Percentiles rank a stretch among this genome's conserved stretches.
These are phyloP conservation scores for Albifimbria verrucaria DNA, from an alignment of 2,329 filamentous ascomycete genomes.

Conservation along the genomic window DNA sequence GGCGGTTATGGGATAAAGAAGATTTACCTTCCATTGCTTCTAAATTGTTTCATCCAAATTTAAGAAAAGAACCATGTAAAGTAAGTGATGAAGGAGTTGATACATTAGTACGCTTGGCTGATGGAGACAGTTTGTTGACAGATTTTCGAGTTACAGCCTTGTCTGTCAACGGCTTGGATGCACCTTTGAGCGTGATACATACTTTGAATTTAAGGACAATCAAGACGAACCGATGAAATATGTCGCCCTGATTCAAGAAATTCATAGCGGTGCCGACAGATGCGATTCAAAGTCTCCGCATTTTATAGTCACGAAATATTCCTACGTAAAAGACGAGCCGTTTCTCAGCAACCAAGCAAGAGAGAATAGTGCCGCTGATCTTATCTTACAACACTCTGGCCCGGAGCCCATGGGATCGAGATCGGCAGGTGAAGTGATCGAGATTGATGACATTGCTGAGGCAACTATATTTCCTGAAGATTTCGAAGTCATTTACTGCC, in stretches of 20 bases:
- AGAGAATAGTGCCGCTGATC: background rate
- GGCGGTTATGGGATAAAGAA: background rate
- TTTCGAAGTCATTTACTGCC: background rate
- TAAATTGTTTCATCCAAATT: background rate
- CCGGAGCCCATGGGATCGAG: background rate
- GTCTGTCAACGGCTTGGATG: background rate
- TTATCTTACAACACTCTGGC: background rate
- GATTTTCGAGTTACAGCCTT: background rate
- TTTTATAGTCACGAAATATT: background rate
- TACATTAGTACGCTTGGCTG: background rate
- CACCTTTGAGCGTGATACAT: background rate
- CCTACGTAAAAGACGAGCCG: background rate
- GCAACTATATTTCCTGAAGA: background rate
- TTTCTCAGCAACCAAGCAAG: background rate
- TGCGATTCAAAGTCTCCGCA: background rate
- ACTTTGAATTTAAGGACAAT: background rate
- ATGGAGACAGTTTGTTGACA: background rate
- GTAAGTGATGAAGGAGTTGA: background rate
- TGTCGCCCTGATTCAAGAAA: background rate
- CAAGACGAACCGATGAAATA: background rate
- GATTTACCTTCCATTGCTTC: background rate
- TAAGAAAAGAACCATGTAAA: background rate
- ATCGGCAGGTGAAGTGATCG: background rate
- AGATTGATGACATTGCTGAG: background rate
- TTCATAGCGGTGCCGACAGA: background rate